phyloP scores from a whole-genome alignment of 2,329 filamentous ascomycete genomes.

The Arthroderma uncinatum region DNA sequence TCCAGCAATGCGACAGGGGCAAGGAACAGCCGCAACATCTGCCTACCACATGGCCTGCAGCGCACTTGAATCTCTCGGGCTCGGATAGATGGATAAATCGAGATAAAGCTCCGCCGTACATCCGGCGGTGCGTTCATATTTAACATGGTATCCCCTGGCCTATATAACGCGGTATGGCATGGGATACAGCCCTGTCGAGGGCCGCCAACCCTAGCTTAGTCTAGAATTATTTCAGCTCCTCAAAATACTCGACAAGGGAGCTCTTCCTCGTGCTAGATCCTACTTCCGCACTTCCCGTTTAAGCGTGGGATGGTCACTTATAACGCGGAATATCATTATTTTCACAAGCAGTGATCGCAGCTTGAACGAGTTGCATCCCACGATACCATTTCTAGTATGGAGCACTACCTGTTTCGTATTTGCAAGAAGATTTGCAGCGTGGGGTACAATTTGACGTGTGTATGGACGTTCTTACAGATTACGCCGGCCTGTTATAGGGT shows the following conservation, averaged over 20 bases:
- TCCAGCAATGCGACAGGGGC: background rate
- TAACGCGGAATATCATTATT: too few species aligned
- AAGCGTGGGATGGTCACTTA: background rate
- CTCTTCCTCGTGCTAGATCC: background rate
- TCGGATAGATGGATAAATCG: conserved; percentile 2
- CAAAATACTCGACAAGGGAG: background rate
- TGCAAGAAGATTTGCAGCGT: background rate
- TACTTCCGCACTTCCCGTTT: background rate
- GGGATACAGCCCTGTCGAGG: background rate
- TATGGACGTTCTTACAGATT: too few species aligned
- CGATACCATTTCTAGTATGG: background rate
- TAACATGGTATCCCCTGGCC: background rate
- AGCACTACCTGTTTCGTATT: background rate
- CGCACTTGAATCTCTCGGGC: background rate
- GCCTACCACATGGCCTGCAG: background rate
- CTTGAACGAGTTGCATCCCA: background rate
- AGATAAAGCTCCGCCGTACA: conserved; percentile 3
- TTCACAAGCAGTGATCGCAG: background rate
- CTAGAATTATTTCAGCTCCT: background rate
- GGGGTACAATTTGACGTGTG: background rate
- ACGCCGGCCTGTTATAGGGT: too few species aligned
- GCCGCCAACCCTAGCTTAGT: background rate
- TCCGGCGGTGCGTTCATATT: background rate
- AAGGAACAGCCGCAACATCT: background rate
- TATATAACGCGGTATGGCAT: background rate